phyloP scores from a whole-genome alignment of 176 grass and related monocot species.

The Bothriochloa decipiens region DNA sequence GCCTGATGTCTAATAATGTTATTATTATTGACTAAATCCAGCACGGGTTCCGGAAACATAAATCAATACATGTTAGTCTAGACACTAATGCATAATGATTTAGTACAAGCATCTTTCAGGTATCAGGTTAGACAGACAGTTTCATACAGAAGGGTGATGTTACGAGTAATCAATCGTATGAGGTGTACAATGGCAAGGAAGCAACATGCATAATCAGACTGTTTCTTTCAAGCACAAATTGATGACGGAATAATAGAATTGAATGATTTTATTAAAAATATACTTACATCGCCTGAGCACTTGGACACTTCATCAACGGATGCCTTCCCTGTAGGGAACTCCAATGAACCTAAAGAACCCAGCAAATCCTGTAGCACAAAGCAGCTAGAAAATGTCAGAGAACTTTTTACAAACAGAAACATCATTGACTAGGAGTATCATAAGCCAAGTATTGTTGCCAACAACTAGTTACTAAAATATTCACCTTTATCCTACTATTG shows the following conservation, averaged over 20 bases:
- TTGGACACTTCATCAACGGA: conserved; percentile 82
- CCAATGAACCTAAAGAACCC: conserved; percentile 68
- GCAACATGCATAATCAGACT: not conserved
- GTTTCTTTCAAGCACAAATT: not conserved
- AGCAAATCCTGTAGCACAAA: conserved; percentile 64
- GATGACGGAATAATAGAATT: not conserved
- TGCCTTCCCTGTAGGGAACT: conserved; percentile 79
- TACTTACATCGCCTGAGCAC: conserved; percentile 91
- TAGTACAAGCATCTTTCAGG: not conserved
- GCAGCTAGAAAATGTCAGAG: not conserved
- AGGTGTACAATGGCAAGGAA: not conserved
- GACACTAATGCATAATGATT: not conserved
- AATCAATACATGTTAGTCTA: not conserved
- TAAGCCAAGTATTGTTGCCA: not conserved
- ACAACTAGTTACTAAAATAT: not conserved
- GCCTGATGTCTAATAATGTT: not conserved
- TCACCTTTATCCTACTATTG: conserved; percentile 82
- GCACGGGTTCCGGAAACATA: not conserved
- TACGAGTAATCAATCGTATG: not conserved
- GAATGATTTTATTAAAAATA: not conserved
- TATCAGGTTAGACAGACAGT: not conserved
- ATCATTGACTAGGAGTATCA: not conserved
- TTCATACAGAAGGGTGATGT: not conserved
- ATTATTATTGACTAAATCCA: not conserved
- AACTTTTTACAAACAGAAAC: not conserved